A percentile compares a stretch with the other conserved stretches of the same genome.
phyloP scores from a whole-genome alignment of 345 rosid species.

The Eucalyptus sp. region DNA sequence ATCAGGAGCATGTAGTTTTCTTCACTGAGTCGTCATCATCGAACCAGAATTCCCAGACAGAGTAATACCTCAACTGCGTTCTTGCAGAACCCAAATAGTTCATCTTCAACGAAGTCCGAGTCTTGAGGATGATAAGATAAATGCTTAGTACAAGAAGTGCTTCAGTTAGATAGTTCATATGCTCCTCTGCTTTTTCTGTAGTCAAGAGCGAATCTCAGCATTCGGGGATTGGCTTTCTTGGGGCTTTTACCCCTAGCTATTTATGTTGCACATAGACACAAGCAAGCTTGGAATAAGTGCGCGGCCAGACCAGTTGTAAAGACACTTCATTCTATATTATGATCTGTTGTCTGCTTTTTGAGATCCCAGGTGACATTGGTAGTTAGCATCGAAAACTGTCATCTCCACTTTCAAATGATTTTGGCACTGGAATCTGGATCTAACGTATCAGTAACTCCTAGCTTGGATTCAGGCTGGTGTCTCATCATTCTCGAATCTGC shows the following conservation, averaged over 20 bases:
- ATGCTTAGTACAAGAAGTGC: background rate
- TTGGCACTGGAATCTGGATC: background rate
- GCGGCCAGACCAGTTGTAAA: background rate
- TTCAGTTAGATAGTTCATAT: background rate
- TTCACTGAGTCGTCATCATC: conserved; percentile 34
- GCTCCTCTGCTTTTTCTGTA: background rate
- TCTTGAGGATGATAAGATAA: background rate
- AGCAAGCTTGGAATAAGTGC: background rate
- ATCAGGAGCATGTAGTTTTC: conserved; percentile 22
- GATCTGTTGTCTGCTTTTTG: background rate
- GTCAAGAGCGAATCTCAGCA: background rate
- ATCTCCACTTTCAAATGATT: background rate
- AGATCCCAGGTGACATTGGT: background rate
- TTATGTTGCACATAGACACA: background rate
- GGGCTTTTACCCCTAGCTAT: background rate
- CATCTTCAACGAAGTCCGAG: background rate
- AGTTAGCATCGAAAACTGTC: background rate
- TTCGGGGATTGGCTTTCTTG: background rate
- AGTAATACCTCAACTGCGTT: conserved; percentile 8
- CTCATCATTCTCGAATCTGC: background rate
- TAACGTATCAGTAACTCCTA: background rate
- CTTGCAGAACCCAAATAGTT: conserved; percentile 8
- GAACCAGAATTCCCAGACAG: conserved; percentile 14
- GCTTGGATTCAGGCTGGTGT: too few relatives aligned
- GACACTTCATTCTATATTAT: background rate